Conservation (phyloP, 2,329 filamentous ascomycete species). For the Pseudopyricularia javanii region DNA sequence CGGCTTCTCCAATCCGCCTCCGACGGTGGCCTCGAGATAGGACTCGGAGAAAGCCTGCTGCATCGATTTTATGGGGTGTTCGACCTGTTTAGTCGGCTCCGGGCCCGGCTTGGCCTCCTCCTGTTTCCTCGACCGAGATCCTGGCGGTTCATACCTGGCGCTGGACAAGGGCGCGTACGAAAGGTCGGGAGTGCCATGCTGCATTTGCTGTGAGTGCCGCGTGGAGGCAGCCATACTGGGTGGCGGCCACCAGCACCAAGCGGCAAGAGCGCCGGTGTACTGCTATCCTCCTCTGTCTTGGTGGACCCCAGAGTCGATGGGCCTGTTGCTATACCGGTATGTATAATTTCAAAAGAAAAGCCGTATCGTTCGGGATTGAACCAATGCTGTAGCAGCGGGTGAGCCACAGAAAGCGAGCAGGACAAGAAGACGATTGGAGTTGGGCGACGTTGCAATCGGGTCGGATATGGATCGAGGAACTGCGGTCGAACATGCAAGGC, state of each 20-base stretch:
- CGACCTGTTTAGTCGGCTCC: slow-evolving; percentile 8
- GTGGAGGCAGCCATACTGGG: background rate
- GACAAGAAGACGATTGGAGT: background rate
- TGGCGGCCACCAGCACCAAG: background rate
- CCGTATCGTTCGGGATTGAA: background rate
- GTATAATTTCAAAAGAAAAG: no score
- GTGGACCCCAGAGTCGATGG: no score
- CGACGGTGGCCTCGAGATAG: slow-evolving; percentile 56
- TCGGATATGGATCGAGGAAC: background rate
- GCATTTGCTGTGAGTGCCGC: background rate
- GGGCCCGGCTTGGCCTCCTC: slow-evolving; percentile 3
- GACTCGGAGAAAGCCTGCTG: slow-evolving; percentile 77
- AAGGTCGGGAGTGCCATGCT: background rate
- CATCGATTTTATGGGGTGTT: slow-evolving; percentile 64
- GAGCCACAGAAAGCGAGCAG: background rate
- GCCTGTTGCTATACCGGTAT: no score
- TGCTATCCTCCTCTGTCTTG: background rate
- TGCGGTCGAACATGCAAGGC: background rate
- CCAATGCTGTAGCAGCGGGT: background rate
- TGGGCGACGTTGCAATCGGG: no score
- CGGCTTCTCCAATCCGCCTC: slow-evolving; percentile 31
- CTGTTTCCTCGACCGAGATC: slow-evolving; percentile 6
- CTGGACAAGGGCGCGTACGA: background rate
- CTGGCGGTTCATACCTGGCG: background rate
- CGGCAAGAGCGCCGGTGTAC: background rate